Conservation (phyloP, 306 rosid genomes). For the Oxytropis ochrocephala region DNA sequence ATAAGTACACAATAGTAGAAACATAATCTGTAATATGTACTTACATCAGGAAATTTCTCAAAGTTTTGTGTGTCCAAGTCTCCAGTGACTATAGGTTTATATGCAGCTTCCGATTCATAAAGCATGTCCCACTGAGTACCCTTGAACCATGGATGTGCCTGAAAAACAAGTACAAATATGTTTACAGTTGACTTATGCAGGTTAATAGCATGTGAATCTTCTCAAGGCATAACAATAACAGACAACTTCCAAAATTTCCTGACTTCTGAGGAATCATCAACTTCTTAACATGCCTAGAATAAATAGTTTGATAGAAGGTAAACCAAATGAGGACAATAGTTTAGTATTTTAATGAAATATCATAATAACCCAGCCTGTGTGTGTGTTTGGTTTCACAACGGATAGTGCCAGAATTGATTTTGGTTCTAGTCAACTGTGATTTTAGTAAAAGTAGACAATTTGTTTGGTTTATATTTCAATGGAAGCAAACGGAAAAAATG, state of each 20-base stretch:
- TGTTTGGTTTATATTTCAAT: not conserved
- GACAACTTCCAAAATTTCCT: not conserved
- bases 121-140: slow-evolving; percentile 84
- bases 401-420: not conserved
- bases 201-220: not conserved
- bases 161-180: slow-evolving; percentile 23
- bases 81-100: slow-evolving; percentile 76
- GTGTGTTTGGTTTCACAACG: not conserved
- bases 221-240: not conserved
- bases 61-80: slow-evolving; percentile 96
- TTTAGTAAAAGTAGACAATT: not conserved
- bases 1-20: not conserved
- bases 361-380: not conserved
- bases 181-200: slow-evolving; percentile 1
- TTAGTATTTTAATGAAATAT: not conserved
- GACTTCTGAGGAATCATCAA: not conserved
- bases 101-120: slow-evolving; percentile 89
- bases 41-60: slow-evolving; percentile 95
- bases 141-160: slow-evolving; percentile 97
- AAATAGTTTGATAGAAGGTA: slow-evolving; percentile 7
- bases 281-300: not conserved
- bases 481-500: not conserved
- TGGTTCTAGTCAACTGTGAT: not conserved
- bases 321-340: not conserved
- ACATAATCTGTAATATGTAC: slow-evolving; percentile 25